Percentiles rank a stretch among this genome's conserved stretches.
Conservation (phyloP, 805 yeast species). For the Scheffersomyces stipitis region DNA sequence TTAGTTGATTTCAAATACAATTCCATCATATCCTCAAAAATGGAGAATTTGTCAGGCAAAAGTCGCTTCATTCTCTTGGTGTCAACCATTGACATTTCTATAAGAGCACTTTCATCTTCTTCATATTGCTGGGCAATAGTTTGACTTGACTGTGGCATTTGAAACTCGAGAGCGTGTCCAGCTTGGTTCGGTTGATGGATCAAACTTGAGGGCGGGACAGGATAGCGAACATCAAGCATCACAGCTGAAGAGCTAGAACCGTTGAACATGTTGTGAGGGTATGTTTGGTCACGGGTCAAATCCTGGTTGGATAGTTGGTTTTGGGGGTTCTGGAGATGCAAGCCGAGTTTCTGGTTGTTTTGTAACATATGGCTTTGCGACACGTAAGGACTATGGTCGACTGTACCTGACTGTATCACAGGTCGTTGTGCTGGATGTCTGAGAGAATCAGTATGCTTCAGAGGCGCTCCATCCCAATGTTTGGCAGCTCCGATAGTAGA, state of each 20-base stretch:
- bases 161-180: not conserved
- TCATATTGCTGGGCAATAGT: not conserved
- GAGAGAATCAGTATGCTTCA: not conserved
- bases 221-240: not conserved
- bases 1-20: slow-evolving; percentile 4
- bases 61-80: slow-evolving; percentile 5
- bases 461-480: not conserved
- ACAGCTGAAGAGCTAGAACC: not conserved
- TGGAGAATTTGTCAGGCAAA: slow-evolving; percentile 6
- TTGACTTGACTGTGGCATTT: not conserved
- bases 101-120: slow-evolving; percentile 1
- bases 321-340: not conserved
- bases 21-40: slow-evolving; percentile 4
- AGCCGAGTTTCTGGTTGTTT: not conserved
- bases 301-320: not conserved
- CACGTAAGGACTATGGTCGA: no score
- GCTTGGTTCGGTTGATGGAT: not conserved
- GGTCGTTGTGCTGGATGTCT: not conserved
- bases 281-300: not conserved
- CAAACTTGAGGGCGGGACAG: not conserved
- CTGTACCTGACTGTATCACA: no score
- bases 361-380: not conserved
- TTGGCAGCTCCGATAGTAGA: not conserved
- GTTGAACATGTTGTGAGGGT: not conserved
- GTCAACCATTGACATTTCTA: slow-evolving; percentile 8